A percentile compares a stretch with the other conserved stretches of the same genome.
Evolutionary conservation across 495 filamentous ascomycete genomes (phyloP).

Genomic region (Amorphotheca resinae): DNA sequence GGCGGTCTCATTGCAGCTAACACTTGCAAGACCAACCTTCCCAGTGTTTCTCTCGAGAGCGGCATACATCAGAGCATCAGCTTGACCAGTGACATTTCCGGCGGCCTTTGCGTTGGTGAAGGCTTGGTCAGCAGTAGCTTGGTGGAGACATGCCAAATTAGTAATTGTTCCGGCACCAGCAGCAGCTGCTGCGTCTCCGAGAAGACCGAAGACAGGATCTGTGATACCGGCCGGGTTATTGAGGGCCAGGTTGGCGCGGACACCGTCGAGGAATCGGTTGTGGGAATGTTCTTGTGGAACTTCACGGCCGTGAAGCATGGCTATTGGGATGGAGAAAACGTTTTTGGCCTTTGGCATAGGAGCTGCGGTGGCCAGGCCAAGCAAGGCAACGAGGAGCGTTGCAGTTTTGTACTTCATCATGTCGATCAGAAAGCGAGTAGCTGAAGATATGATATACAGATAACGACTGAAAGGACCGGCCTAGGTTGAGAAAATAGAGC

Average conservation of each 20-base stretch:
- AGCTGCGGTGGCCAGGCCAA: slow-evolving; percentile 25
- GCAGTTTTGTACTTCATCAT: slow-evolving; percentile 26
- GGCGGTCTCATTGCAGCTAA: slow-evolving; percentile 40
- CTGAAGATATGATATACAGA: slow-evolving; percentile 17
- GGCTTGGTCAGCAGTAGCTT: slow-evolving; percentile 54
- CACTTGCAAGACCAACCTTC: slow-evolving; percentile 40
- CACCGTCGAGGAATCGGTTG: slow-evolving; percentile 36
- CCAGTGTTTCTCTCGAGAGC: slow-evolving; percentile 53
- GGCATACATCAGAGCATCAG: slow-evolving; percentile 46
- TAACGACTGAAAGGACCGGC: slow-evolving; percentile 25
- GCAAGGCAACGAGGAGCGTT: slow-evolving; percentile 25
- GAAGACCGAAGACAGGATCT: slow-evolving; percentile 50
- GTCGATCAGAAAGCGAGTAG: slow-evolving; percentile 17
- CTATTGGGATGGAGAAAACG: slow-evolving; percentile 15
- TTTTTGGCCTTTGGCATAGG: slow-evolving; percentile 10
- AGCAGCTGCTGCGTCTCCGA: slow-evolving; percentile 48
- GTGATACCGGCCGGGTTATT: slow-evolving; percentile 49
- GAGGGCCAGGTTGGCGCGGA: slow-evolving; percentile 33
- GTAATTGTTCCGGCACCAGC: slow-evolving; percentile 42
- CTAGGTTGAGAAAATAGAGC: slow-evolving; percentile 21
- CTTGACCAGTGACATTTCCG: slow-evolving; percentile 41
- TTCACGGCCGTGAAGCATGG: slow-evolving; percentile 24
- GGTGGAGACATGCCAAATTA: slow-evolving; percentile 52
- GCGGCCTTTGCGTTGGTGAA: slow-evolving; percentile 58
- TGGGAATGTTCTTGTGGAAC: slow-evolving; percentile 47